Conservation (phyloP, 2,329 filamentous ascomycete species). For the Chaetomiaceae sp. region DNA sequence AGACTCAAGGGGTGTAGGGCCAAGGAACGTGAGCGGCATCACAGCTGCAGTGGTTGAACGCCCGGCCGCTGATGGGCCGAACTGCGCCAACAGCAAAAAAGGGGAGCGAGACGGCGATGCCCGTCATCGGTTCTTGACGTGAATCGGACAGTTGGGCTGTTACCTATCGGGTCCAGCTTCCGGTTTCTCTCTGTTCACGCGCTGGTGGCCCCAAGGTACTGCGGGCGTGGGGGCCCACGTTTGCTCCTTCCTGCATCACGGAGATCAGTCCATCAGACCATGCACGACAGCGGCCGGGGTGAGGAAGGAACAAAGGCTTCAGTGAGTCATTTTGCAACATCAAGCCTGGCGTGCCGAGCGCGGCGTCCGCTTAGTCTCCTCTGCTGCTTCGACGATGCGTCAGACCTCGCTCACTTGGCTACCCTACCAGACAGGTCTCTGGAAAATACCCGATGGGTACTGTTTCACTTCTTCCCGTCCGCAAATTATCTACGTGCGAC, state of each 20-base stretch:
- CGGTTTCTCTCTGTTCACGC: background rate
- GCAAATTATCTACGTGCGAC: background rate
- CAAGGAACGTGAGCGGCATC: too few relatives aligned
- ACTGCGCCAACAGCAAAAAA: too few relatives aligned
- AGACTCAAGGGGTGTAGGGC: too few relatives aligned
- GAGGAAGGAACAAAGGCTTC: background rate
- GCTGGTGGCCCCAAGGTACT: background rate
- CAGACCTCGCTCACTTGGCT: too few relatives aligned
- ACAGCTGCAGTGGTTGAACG: too few relatives aligned
- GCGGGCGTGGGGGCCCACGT: slow-evolving; percentile 10
- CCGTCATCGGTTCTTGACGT: background rate
- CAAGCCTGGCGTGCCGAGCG: background rate
- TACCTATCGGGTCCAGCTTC: too few relatives aligned
- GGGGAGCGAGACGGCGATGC: too few relatives aligned
- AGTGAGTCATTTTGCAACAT: background rate
- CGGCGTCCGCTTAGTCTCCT: background rate
- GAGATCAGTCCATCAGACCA: background rate
- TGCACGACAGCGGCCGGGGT: too few relatives aligned
- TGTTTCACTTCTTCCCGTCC: too few relatives aligned
- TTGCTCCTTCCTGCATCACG: slow-evolving; percentile 5
- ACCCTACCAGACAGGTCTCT: background rate
- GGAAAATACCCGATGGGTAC: too few relatives aligned
- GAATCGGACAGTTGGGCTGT: background rate
- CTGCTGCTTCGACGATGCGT: too few relatives aligned
- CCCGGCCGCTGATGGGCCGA: too few relatives aligned